Evolutionary conservation across 2,329 filamentous ascomycete species (phyloP), one percentile per base, ranked within the genome.

Genomic region (Stromatinia cepivora): DNA sequence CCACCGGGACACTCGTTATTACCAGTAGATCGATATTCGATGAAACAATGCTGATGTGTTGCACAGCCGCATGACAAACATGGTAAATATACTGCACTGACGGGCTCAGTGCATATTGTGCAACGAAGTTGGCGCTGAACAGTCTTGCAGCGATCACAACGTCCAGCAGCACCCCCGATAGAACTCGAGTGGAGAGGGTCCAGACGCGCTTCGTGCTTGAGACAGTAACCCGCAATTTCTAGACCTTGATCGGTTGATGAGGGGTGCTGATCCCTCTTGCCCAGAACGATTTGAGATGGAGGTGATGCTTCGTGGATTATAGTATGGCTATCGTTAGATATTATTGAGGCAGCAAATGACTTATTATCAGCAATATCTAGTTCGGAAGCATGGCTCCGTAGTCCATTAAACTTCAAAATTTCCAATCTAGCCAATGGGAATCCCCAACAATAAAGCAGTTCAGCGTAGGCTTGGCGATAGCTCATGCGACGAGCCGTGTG

Each of bases 401-500:
- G 80, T 5, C 87, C 84, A 71, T 90, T 90, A 75, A 90, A 91
- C 75, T 91, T 91, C 79, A 91, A 83, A 39, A 91, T 85, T 76
- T 91, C 89, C 1, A 91, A 82, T 25, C 88, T 83, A 45, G 86
- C 83, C 6, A 90, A 79, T 0, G 87, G 87, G 69, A 88, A 84
- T 2, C 83, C 82, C 89, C 89, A 91, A 79, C 87, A 85, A 72
- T 88, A 88, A 4, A 91, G 82, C 79, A 91, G 84, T 78, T 90
- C 87, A n/a, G 88, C 88, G 74, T 91, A 91, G 0, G 85, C 83
- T 70, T 87, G 85, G 48, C 89, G 85, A 75, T 90, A 91, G 74
- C 81, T 82, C n/a, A 84, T 82, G 72, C 88, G 88, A 28, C 84
- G 77, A 4, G 81, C 77, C 7, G 80, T 78, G n/a, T 82, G 82